Percentiles rank a stretch among this genome's conserved stretches.
phyloP scores from a whole-genome alignment of 352 stramenopile genomes.

The Phytophthora palmivora region DNA sequence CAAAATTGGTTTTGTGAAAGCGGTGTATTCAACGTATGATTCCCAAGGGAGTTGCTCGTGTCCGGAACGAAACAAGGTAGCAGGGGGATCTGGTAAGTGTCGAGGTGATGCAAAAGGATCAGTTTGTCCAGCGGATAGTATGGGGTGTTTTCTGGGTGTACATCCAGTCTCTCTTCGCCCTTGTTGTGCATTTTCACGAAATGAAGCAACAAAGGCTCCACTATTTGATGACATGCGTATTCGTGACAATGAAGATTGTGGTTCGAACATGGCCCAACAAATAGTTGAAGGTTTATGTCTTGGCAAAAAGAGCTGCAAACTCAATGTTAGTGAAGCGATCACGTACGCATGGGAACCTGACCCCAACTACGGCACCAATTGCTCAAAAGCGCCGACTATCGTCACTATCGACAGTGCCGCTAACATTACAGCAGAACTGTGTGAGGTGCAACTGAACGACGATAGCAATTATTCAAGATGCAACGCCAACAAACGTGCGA shows the following conservation, averaged over 20 bases:
- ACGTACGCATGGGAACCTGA: constrained; percentile 70
- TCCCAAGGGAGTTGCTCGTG: constrained; percentile 70
- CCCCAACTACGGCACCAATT: constrained; percentile 46
- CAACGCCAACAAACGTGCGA: constrained; percentile 36
- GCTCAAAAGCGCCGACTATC: constrained; percentile 28
- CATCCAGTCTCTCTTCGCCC: constrained; percentile 69
- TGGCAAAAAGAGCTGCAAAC: constrained; percentile 67
- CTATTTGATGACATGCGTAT: constrained; percentile 70
- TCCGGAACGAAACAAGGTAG: constrained; percentile 71
- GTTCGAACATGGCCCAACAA: constrained; percentile 51
- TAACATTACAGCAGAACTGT: constrained; percentile 37
- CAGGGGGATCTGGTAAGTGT: constrained; percentile 59
- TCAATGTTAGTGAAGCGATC: constrained; percentile 67
- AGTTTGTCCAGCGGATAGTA: constrained; percentile 49
- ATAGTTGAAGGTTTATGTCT: constrained; percentile 82
- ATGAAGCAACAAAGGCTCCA: constrained; percentile 38
- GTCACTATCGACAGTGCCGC: constrained; percentile 38
- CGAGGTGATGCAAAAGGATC: constrained; percentile 43
- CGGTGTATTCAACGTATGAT: constrained; percentile 73
- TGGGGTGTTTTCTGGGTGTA: constrained; percentile 70
- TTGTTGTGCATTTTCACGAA: constrained; percentile 63
- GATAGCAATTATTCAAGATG: constrained; percentile 69
- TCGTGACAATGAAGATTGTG: constrained; percentile 45
- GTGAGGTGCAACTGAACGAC: constrained; percentile 55
- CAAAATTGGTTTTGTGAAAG: constrained; percentile 82